phyloP scores from a whole-genome alignment of 1,284 basidiomycete species.

The Quambalaria eucalypti region DNA sequence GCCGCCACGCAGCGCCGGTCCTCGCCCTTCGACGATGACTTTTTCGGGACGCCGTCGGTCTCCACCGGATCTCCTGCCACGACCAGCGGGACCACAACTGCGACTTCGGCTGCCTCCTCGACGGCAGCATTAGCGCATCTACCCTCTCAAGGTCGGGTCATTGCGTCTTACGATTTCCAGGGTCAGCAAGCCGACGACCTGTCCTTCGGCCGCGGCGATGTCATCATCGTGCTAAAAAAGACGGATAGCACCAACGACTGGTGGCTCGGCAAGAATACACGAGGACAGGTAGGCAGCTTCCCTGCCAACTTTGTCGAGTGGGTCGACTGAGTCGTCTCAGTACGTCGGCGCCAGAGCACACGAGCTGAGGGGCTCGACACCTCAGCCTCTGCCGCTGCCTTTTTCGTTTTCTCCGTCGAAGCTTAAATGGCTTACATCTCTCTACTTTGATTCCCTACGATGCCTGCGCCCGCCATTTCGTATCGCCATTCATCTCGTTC shows the following conservation, averaged over 20 bases:
- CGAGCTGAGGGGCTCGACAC: no score
- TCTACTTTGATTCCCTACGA: no score
- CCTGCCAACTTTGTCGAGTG: constrained; percentile 3
- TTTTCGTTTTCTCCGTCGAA: no score
- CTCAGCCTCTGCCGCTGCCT: no score
- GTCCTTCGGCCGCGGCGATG: constrained; percentile 35
- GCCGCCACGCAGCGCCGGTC: not conserved
- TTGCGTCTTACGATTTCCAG: constrained; percentile 39
- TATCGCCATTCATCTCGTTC: no score
- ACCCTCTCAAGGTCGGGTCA: constrained; percentile 11
- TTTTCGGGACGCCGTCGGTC: not conserved
- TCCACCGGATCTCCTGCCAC: constrained; percentile 8
- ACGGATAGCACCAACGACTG: constrained; percentile 35
- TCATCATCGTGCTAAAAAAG: constrained; percentile 35
- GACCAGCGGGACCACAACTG: not conserved
- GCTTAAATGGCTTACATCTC: no score
- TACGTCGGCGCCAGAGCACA: no score
- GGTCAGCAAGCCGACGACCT: constrained; percentile 35
- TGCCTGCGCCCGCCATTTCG: no score
- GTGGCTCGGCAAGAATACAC: constrained; percentile 29
- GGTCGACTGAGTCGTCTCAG: constrained; percentile 1
- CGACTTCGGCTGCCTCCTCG: constrained; percentile 1
- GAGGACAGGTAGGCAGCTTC: constrained; percentile 3
- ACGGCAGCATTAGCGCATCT: not conserved
- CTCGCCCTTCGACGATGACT: constrained; percentile 10